Percentiles rank a stretch among this genome's conserved stretches.
These are phyloP conservation scores for Psidium friedrichsthalianum DNA, from an alignment of 345 rosid genomes.

Conservation along the genomic window DNA sequence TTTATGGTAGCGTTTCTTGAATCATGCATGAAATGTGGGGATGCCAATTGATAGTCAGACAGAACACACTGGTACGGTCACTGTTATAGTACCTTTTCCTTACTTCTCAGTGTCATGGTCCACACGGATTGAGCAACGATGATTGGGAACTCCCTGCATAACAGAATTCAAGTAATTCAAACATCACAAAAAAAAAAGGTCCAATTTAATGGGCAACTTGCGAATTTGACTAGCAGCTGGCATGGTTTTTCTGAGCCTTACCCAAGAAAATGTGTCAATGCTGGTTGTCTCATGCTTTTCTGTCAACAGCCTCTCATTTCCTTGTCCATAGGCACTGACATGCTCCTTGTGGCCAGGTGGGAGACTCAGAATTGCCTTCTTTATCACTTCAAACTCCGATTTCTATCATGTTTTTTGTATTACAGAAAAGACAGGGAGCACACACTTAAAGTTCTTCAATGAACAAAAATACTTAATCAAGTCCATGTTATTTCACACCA, in stretches of 20 bases:
- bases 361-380: slow-evolving; percentile 76
- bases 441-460: background rate
- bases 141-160: slow-evolving; percentile 70
- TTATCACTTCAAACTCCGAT: slow-evolving; percentile 66
- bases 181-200: background rate
- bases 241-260: slow-evolving; percentile 4
- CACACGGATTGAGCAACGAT: slow-evolving; percentile 83
- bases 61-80: background rate
- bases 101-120: slow-evolving; percentile 83
- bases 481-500: background rate
- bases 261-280: slow-evolving; percentile 91
- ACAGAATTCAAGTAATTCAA: background rate
- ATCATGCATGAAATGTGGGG: background rate
- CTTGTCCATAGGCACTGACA: slow-evolving; percentile 88
- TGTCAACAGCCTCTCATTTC: slow-evolving; percentile 86
- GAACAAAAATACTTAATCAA: background rate
- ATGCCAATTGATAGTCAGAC: background rate
- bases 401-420: slow-evolving; percentile 89
- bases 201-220: background rate
- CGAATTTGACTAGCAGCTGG: background rate
- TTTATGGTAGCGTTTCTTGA: background rate
- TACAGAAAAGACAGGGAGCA: background rate
- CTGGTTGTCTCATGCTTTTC: slow-evolving; percentile 93
- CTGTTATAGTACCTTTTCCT: slow-evolving; percentile 49
- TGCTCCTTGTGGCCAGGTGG: slow-evolving; percentile 74